These are phyloP conservation scores for Ramaria sp. DNA, from an alignment of 768 basidiomycete genomes.

Conservation along the genomic window DNA sequence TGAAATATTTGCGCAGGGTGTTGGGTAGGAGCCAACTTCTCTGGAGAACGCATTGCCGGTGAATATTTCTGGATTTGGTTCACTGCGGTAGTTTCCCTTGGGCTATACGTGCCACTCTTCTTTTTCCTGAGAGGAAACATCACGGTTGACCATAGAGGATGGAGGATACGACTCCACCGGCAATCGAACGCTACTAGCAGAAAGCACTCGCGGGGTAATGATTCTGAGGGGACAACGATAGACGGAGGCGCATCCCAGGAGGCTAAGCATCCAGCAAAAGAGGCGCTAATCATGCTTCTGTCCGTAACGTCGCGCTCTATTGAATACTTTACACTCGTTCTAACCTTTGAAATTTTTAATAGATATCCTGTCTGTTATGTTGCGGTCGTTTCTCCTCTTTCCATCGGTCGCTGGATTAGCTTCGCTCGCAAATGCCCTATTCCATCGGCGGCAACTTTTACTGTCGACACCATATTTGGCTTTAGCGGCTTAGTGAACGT, in stretches of 20 bases:
- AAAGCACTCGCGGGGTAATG: not conserved
- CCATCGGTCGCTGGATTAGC: constrained; percentile 29
- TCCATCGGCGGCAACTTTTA: not conserved
- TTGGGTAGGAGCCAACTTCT: constrained; percentile 26
- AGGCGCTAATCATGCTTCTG: not conserved
- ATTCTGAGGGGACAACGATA: constrained; percentile 1
- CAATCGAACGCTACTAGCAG: constrained; percentile 8
- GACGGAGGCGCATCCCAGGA: not conserved
- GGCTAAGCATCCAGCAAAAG: constrained; percentile 8
- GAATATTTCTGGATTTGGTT: constrained; percentile 39
- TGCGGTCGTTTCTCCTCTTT: constrained; percentile 27
- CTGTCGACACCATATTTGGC: not conserved
- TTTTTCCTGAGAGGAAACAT: constrained; percentile 27
- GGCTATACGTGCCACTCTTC: constrained; percentile 26
- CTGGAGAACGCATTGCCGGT: constrained; percentile 23
- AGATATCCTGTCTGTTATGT: constrained; percentile 30
- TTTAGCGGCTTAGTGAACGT: not conserved
- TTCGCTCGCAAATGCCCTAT: constrained; percentile 15
- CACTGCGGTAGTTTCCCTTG: constrained; percentile 23
- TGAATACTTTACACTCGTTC: not conserved
- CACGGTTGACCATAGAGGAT: constrained; percentile 18
- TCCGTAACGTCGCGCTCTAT: not conserved
- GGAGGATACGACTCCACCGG: constrained; percentile 26
- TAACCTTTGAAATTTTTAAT: constrained; percentile 1
- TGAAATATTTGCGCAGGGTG: constrained; percentile 24